phyloP scores from a whole-genome alignment of 192 early-diverging fungal genomes.

The Podila verticillata region DNA sequence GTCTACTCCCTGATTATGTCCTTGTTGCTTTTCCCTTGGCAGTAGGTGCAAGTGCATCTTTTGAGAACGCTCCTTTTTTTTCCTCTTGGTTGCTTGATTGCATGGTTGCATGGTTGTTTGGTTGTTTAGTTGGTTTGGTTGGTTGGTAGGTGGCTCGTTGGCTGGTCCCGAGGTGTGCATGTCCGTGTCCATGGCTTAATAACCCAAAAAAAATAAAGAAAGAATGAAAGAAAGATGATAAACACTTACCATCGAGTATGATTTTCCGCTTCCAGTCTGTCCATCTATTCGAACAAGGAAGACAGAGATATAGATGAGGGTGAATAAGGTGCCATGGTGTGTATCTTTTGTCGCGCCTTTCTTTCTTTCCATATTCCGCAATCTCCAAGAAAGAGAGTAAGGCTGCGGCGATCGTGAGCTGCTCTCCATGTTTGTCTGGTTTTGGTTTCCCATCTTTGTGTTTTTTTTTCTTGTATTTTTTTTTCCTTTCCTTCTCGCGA shows the following conservation, averaged over 20 bases:
- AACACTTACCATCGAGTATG: constrained; percentile 66
- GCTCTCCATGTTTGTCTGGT: background rate
- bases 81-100: no score
- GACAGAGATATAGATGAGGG: background rate
- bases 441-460: background rate
- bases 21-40: background rate
- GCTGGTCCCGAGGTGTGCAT: no score
- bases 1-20: background rate
- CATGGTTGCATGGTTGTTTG: background rate
- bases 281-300: constrained; percentile 62
- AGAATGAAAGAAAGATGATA: background rate
- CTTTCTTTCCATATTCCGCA: background rate
- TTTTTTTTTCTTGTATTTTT: background rate
- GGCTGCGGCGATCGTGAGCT: constrained; percentile 5
- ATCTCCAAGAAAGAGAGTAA: background rate
- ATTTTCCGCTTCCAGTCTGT: constrained; percentile 85
- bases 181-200: no score
- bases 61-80: background rate
- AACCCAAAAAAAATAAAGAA: no score
- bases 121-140: background rate
- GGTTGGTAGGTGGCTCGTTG: background rate
- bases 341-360: background rate
- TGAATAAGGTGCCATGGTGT: background rate
- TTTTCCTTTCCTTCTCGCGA: no score
- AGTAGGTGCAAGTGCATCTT: background rate